Evolutionary conservation across 2,329 filamentous ascomycete species (phyloP).

Genomic region (Cryphonectria japonica): DNA sequence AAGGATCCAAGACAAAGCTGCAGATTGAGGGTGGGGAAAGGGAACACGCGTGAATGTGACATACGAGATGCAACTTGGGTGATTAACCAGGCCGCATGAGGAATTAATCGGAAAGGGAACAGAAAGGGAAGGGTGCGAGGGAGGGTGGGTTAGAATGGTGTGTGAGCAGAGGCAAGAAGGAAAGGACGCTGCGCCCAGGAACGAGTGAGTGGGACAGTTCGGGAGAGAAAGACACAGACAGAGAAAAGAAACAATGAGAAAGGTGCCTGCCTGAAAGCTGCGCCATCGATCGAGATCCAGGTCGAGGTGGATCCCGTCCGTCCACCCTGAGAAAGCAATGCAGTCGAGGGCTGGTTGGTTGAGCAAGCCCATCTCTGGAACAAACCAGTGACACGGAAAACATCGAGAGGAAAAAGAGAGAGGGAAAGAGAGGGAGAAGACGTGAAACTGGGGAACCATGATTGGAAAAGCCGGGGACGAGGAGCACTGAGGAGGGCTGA

Average conservation of each 20-base stretch:
- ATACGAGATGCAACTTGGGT: slow-evolving; percentile 15
- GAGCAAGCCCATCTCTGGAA: not conserved
- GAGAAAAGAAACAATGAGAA: not conserved
- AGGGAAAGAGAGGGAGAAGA: not conserved
- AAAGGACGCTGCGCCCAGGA: not conserved
- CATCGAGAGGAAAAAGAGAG: not conserved
- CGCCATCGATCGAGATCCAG: not conserved
- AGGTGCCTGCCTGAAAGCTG: not conserved
- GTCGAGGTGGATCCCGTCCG: not conserved
- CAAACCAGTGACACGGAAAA: not conserved
- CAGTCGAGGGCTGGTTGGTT: not conserved
- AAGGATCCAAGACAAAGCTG: slow-evolving; percentile 16
- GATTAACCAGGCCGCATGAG: not conserved
- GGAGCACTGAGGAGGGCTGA: slow-evolving; percentile 26
- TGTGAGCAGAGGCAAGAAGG: not conserved
- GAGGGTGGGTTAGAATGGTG: not conserved
- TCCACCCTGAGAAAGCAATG: not conserved
- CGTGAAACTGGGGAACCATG: not conserved
- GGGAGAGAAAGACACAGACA: not conserved
- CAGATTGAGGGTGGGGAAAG: not conserved
- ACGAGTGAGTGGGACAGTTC: not conserved
- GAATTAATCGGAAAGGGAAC: not conserved
- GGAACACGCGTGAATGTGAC: slow-evolving; percentile 16
- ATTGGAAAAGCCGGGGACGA: not conserved
- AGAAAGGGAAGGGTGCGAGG: no score